Base-by-base conservation (phyloP, 345 rosid species). In the Excoecaria agallocha region DNA sequence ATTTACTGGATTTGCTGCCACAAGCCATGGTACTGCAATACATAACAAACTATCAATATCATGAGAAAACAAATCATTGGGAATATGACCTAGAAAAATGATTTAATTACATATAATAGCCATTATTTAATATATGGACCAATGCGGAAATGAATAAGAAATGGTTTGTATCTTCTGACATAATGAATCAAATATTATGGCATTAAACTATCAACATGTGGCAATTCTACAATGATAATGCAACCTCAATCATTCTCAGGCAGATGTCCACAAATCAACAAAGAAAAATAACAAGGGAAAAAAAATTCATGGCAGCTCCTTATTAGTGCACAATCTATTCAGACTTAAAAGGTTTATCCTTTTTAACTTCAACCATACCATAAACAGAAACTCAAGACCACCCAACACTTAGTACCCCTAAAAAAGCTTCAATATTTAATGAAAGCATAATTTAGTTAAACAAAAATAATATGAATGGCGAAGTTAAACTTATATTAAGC, bases 1-100 rank as follows among this genome's bases (percentile, higher is more conserved):
- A 79, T 93, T 96, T 72, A 93, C 99, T 11, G 97, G 98, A 85
- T 93, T 96, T 69, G 98, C 98, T 81, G 98, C 99, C 35, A 96
- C 99, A 66, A 96, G 91, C 98, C 99, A 93, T 8, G 98, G 99
- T 69, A 93, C 99, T 96, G 86, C 81, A 85, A 73, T 69, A 72
- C 66, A 81, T 61, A 77, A 16, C 5, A 71, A 39, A 17, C 15
- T 58, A 22, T 58, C 66, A 73, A 75, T 39, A 58, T 66, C 45
- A 54, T 41, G 58, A 70, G 35, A 51, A 51, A 38, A 10, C 24
- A 24, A 56, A 20, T 48, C 25, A 68, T 49, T 49, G 4, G 10
- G 10, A 9, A 66, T 66, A 2, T 48, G 35, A 19, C 24, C 19
- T 16, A 15, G 48, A 63, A 41, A 16, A 35, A 54, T 54, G 8